Base-by-base conservation (phyloP, 2,329 filamentous ascomycete species). In the Ascomycota sp. region DNA sequence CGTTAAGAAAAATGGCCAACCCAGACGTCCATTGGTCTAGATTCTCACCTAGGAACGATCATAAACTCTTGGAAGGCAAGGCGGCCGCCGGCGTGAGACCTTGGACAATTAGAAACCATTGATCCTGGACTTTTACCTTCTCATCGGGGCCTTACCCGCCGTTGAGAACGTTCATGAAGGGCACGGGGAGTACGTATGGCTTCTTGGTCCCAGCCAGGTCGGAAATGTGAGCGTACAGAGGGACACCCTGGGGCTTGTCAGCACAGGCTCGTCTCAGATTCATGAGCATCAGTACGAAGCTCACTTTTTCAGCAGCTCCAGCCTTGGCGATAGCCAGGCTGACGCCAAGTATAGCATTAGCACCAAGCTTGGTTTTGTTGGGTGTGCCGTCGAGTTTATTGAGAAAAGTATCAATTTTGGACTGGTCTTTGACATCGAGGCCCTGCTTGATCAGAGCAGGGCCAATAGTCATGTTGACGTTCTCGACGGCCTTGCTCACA, bases 1-100 rank as follows among this genome's bases (percentile, higher is more conserved):
- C 4, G 20, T 39, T 21, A 44, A 36, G 29, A 19, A 34, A 23
- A 11, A 17, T 25, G 3, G 10, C 5, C 8, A n/a, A 12, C 9
- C 5, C 9, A n/a, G n/a, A n/a, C n/a, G n/a, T n/a, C n/a, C n/a
- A 11, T 8, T 8, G n/a, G n/a, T 7, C 8, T 7, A 24, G 21
- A 9, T 4, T 60, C 69, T 54, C 63, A 76, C 65, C 70, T 74
- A 40, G 81, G 81, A 34, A 86, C 81, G 45, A 91, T 86, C 82
- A 91, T 91, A 69, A 91, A 91, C 61, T 91, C 82, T 61, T 91
- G 82, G 73, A 91, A 91, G 43, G 81, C 81, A 45, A 91, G 72
- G 54, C 85, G 81, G 51, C 89, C 89, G 70, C 89, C 89, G 43
- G 89, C 89, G 67, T 98, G 89, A 49, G 86, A 95, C 44, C 89